These are phyloP conservation scores for Trypanosoma platydactyli DNA, from an alignment of 208 protist genomes.

Conservation along the genomic window DNA sequence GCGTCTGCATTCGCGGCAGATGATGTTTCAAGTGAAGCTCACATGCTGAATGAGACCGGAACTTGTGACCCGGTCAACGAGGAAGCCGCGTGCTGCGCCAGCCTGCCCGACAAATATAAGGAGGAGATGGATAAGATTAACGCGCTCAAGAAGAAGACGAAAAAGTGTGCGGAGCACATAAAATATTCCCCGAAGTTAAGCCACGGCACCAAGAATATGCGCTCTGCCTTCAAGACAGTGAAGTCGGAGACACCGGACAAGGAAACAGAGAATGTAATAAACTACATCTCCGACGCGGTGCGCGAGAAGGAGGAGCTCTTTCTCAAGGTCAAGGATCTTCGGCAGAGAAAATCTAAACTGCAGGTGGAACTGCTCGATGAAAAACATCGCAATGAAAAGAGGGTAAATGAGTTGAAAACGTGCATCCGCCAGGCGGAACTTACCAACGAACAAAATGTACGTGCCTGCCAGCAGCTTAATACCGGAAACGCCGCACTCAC, in stretches of 20 bases:
- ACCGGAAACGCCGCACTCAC: slow-evolving; percentile 61
- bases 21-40: slow-evolving; percentile 54
- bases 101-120: slow-evolving; percentile 59
- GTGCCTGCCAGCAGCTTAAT: slow-evolving; percentile 70
- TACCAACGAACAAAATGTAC: slow-evolving; percentile 56
- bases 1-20: slow-evolving; percentile 42
- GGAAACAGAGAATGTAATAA: slow-evolving; percentile 36
- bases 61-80: slow-evolving; percentile 59
- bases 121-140: slow-evolving; percentile 44
- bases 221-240: not conserved
- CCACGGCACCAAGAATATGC: not conserved
- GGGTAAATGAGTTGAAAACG: slow-evolving; percentile 41
- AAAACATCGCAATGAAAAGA: slow-evolving; percentile 39
- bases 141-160: slow-evolving; percentile 35
- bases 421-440: slow-evolving; percentile 52
- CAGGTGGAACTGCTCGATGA: slow-evolving; percentile 49
- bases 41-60: slow-evolving; percentile 54
- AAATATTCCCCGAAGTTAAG: slow-evolving; percentile 31
- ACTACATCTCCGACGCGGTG: slow-evolving; percentile 47
- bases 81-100: slow-evolving; percentile 63
- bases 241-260: slow-evolving; percentile 33
- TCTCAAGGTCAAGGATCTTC: slow-evolving; percentile 18
- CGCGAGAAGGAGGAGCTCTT: slow-evolving; percentile 23
- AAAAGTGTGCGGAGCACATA: slow-evolving; percentile 28
- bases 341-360: slow-evolving; percentile 43